Evolutionary conservation across 179 eudicot genomes (phyloP).

Genomic region (Patellifolia procumbens): DNA sequence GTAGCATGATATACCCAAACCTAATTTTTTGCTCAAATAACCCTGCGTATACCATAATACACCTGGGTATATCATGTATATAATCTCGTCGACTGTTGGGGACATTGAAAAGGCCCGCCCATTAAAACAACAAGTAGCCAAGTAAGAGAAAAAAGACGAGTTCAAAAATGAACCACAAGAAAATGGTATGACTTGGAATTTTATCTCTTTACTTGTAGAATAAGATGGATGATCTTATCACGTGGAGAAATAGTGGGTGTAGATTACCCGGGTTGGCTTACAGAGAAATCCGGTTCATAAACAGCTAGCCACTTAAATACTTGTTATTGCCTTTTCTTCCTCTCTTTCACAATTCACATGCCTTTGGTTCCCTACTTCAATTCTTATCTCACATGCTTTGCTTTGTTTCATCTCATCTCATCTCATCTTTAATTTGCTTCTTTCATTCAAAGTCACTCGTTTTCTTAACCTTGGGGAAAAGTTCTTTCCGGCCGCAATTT

Average conservation of each 20-base stretch:
- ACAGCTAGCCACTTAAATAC: conserved; percentile 29
- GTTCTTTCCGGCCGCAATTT: too few species aligned
- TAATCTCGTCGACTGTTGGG: too few species aligned
- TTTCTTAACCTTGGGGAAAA: background rate
- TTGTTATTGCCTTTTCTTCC: conserved; percentile 4
- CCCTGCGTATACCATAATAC: too few species aligned
- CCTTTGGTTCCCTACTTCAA: conserved; percentile 16
- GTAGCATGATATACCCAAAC: too few species aligned
- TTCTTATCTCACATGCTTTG: conserved; percentile 30
- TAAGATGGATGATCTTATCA: background rate
- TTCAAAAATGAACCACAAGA: conserved; percentile 23
- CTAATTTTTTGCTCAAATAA: too few species aligned
- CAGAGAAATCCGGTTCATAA: conserved; percentile 19
- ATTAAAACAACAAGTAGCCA: conserved; percentile 19
- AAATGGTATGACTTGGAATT: background rate
- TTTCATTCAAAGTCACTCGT: conserved; percentile 15
- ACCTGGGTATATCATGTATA: too few species aligned
- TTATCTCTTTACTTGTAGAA: background rate
- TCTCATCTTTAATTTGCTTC: too few species aligned
- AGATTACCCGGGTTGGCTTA: conserved; percentile 10
- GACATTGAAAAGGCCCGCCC: conserved; percentile 24
- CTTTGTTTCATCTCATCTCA: conserved; percentile 9
- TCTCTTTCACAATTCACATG: conserved; percentile 24
- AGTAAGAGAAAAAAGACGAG: conserved; percentile 12
- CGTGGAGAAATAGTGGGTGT: conserved; percentile 26